Base-by-base conservation (phyloP, 441 rosid species). In the Erodium moschatum region DNA sequence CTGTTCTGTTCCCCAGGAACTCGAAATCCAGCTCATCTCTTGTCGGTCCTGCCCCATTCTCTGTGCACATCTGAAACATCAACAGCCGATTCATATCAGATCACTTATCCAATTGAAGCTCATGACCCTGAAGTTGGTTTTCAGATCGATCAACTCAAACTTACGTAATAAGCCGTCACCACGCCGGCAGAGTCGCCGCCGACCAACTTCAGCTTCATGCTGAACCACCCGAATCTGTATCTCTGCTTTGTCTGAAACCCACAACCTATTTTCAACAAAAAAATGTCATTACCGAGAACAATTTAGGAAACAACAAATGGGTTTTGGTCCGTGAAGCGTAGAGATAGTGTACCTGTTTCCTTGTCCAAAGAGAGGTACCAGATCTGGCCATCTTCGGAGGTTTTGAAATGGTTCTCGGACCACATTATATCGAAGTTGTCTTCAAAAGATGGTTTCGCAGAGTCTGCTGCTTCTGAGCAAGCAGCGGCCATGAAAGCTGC, bases 331-430 rank as follows among this genome's bases (percentile, higher is more conserved):
- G 38, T 33, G 5, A 33, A 33, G 38, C 38, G 4, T 33, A 1
- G 6, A 15, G 19, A n/a, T 5, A 4, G 60, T 5, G 40, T 76
- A 92, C 98, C 97, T 80, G 98, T 92, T 50, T 92, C 89, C 29
- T 92, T 90, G 80, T 92, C 98, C 67, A 92, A 64, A 1, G 97
- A 81, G 67, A 94, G 90, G 79, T 85, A 84, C 98, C 98, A 94
- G 94, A 89, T 89, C 91, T 89, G 87, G 16, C 98, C 97, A 74
- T 89, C 97, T 67, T 83, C 89, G 20, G 98, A 94, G 48, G 98
- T 91, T 69, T 83, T 91, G 83, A 94, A 94, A 77, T 94, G 97
- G 16, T 88, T 79, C 63, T 94, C 96, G 6, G 96, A 88, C 91
- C 93, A 94, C 97, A 94, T 94, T 12, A 91, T 94, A 35, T 80